Conservation (phyloP, 306 rosid species). For the cucumber (Cucumis sativus) region DNA sequence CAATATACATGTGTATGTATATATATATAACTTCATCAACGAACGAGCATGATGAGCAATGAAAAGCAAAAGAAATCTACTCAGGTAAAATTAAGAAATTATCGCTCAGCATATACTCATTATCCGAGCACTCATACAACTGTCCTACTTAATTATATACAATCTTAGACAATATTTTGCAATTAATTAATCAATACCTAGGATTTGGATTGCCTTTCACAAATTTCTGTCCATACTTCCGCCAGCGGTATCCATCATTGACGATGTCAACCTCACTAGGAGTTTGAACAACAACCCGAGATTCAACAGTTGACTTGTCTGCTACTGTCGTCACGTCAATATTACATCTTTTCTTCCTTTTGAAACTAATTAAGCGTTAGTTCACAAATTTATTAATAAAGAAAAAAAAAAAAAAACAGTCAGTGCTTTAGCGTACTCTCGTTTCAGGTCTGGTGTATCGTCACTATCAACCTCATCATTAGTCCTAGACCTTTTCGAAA, state of each 20-base stretch:
- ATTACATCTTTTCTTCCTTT: constrained; percentile 43
- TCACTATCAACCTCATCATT: constrained; percentile 22
- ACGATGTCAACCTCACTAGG: constrained; percentile 69
- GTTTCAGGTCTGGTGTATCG: constrained; percentile 46
- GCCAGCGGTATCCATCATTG: constrained; percentile 89
- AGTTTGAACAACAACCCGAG: constrained; percentile 57
- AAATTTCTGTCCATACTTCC: constrained; percentile 87
- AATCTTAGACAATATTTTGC: neutral
- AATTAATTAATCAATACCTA: constrained; percentile 32
- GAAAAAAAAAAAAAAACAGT: neutral
- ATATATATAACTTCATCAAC: neutral
- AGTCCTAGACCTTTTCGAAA: constrained; percentile 20
- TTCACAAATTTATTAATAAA: constrained; percentile 1
- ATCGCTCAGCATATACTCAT: neutral
- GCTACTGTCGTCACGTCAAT: constrained; percentile 15
- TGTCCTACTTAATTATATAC: neutral
- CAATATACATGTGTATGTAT: neutral
- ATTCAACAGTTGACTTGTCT: constrained; percentile 37
- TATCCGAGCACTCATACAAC: neutral
- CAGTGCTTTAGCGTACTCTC: constrained; percentile 48
- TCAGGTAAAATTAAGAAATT: neutral
- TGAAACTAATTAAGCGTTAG: constrained; percentile 21
- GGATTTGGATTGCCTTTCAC: constrained; percentile 83
- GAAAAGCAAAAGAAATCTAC: neutral
- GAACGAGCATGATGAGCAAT: neutral